Percentiles rank a stretch among this genome's conserved stretches.
Conservation (phyloP, 495 filamentous ascomycete genomes). For the Parathielavia appendiculata region DNA sequence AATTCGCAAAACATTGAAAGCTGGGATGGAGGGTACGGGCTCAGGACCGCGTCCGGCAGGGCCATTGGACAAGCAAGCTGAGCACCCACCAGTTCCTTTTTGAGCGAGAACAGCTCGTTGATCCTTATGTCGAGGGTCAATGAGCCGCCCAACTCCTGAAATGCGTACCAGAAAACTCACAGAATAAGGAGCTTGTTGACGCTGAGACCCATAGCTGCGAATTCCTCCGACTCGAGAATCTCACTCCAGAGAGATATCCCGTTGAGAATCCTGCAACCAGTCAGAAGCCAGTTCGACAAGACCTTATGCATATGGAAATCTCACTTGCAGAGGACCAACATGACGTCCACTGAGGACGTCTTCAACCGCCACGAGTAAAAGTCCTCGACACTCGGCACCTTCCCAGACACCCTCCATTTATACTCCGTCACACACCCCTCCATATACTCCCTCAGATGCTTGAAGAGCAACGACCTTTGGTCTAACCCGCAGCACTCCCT, state of each 20-base stretch:
- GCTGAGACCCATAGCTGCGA: background rate
- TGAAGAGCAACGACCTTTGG: constrained; percentile 1
- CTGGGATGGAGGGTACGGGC: background rate
- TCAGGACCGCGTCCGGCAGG: background rate
- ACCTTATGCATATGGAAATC: background rate
- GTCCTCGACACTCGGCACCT: constrained; percentile 12
- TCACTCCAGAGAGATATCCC: background rate
- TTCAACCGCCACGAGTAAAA: constrained; percentile 15
- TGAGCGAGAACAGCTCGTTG: constrained; percentile 24
- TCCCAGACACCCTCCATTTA: constrained; percentile 9
- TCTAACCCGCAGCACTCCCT: constrained; percentile 7
- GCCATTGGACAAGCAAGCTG: background rate
- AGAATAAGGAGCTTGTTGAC: constrained; percentile 16
- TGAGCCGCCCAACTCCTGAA: background rate
- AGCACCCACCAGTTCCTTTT: constrained; percentile 22
- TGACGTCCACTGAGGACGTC: constrained; percentile 15
- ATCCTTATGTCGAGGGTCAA: constrained; percentile 5
- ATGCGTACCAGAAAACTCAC: background rate
- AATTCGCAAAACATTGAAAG: too few species aligned
- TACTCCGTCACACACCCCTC: constrained; percentile 16
- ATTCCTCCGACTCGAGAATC: constrained; percentile 5
- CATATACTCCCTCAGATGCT: constrained; percentile 13
- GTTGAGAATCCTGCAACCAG: constrained; percentile 7
- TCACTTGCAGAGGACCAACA: constrained; percentile 11
- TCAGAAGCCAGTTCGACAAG: background rate